phyloP scores from a whole-genome alignment of 495 filamentous ascomycete genomes.

The Terfezia claveryi region DNA sequence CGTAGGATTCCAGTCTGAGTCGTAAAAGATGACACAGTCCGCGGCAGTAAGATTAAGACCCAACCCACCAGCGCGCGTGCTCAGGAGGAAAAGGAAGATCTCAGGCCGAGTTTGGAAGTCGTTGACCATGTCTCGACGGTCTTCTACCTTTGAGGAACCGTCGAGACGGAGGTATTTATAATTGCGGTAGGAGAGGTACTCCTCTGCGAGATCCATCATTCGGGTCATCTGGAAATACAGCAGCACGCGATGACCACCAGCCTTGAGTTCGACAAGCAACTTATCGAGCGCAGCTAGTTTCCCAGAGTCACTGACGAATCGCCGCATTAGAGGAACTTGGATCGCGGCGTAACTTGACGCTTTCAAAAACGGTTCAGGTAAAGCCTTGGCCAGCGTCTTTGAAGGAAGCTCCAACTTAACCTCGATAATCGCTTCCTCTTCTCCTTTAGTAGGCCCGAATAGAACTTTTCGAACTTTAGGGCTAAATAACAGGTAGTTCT shows the following conservation, averaged over 20 bases:
- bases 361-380: slow-evolving; percentile 54
- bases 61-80: slow-evolving; percentile 86
- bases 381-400: slow-evolving; percentile 40
- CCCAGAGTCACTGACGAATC: slow-evolving; percentile 93
- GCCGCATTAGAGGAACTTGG: slow-evolving; percentile 88
- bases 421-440: slow-evolving; percentile 53
- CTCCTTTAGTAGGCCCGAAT: slow-evolving; percentile 38
- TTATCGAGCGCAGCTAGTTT: slow-evolving; percentile 85
- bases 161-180: slow-evolving; percentile 96
- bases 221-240: slow-evolving; percentile 99
- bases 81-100: slow-evolving; percentile 90
- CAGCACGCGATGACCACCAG: slow-evolving; percentile 78
- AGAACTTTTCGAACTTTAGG: slow-evolving; percentile 47
- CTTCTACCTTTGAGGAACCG: slow-evolving; percentile 94
- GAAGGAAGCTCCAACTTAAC: slow-evolving; percentile 39
- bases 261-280: slow-evolving; percentile 69
- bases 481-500: slow-evolving; percentile 60
- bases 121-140: slow-evolving; percentile 84
- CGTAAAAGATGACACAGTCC: slow-evolving; percentile 85
- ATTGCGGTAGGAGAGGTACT: slow-evolving; percentile 94
- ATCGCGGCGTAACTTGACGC: slow-evolving; percentile 75
- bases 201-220: slow-evolving; percentile 99
- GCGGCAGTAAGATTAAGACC: slow-evolving; percentile 92
- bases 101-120: slow-evolving; percentile 78
- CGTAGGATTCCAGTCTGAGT: slow-evolving; percentile 97